Percentiles rank a stretch among this genome's conserved stretches.
Evolutionary conservation across 2,329 filamentous ascomycete species (phyloP).

Genomic region (Hansfordia pulvinata): DNA sequence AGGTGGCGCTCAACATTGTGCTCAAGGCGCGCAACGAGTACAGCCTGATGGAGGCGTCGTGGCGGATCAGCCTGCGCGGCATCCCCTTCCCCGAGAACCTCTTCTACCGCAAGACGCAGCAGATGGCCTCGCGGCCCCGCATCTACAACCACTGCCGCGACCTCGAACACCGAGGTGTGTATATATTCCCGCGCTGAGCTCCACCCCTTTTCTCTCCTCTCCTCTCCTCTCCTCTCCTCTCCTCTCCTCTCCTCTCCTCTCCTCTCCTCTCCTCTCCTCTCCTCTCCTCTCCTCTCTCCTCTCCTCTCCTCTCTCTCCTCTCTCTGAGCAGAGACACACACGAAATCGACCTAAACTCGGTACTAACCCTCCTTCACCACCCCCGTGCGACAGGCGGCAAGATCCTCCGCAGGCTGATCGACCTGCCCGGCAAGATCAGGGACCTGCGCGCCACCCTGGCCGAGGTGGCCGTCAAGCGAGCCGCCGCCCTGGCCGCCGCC

Average conservation of each 20-base stretch:
- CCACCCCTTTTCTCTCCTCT: too few relatives aligned
- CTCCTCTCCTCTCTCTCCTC: too few relatives aligned
- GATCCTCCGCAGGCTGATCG: slow-evolving; percentile 12
- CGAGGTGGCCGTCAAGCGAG: too few relatives aligned
- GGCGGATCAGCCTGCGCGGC: slow-evolving; percentile 16
- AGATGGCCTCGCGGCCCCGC: slow-evolving; percentile 11
- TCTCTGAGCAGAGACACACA: too few relatives aligned
- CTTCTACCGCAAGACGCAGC: slow-evolving; percentile 13
- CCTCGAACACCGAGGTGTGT: slow-evolving; percentile 16
- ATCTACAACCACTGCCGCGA: slow-evolving; percentile 14
- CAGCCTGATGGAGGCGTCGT: slow-evolving; percentile 16
- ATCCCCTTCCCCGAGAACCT: slow-evolving; percentile 15
- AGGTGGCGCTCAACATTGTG: slow-evolving; percentile 14
- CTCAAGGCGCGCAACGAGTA: slow-evolving; percentile 14
- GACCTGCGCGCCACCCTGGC: slow-evolving; percentile 8
- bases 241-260: too few relatives aligned
- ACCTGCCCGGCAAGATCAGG: slow-evolving; percentile 11
- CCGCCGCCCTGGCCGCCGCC: too few relatives aligned
- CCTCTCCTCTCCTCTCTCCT: too few relatives aligned
- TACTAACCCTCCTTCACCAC: too few relatives aligned
- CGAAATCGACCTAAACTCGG: too few relatives aligned
- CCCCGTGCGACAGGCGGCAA: slow-evolving; percentile 12
- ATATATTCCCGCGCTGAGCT: too few relatives aligned
- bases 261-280: too few relatives aligned
- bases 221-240: too few relatives aligned